Evolutionary conservation across 2,329 filamentous ascomycete species (phyloP).

Genomic region (Calonectria leucothoes): DNA sequence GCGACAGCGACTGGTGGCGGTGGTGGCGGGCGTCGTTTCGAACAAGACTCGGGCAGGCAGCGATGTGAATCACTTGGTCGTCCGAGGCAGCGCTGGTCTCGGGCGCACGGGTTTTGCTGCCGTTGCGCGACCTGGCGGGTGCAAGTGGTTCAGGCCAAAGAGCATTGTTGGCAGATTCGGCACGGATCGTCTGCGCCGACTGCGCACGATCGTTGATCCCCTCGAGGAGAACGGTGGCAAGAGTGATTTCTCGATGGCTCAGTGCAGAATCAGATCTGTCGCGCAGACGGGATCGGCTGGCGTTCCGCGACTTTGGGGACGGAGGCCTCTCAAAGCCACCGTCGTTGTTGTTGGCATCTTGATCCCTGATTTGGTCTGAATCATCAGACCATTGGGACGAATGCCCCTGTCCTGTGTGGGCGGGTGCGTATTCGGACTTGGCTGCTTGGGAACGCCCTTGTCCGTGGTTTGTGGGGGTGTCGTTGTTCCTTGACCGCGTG

Average conservation of each 20-base stretch:
- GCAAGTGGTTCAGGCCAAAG: constrained; percentile 6
- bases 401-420: not conserved
- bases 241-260: not conserved
- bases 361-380: not conserved
- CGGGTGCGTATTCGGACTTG: not conserved
- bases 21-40: not conserved
- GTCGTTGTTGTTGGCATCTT: not conserved
- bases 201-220: constrained; percentile 39
- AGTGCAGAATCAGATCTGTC: constrained; percentile 39
- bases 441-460: not conserved
- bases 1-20: not conserved
- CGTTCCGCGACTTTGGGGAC: constrained; percentile 51
- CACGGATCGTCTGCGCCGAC: constrained; percentile 24
- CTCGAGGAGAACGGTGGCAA: constrained; percentile 35
- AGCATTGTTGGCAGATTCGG: not conserved
- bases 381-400: constrained; percentile 4
- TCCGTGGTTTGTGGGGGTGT: not conserved
- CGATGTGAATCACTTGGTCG: constrained; percentile 23
- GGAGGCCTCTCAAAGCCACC: constrained; percentile 33
- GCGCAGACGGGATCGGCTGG: constrained; percentile 42
- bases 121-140: not conserved
- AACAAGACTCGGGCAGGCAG: constrained; percentile 28
- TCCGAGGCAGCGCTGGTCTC: not conserved
- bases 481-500: not conserved
- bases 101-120: not conserved